Percentiles rank a stretch among this genome's conserved stretches.
These are phyloP conservation scores for Magnolia changhungtana DNA, from an alignment of 164 flowering plant genomes.

Conservation along the genomic window DNA sequence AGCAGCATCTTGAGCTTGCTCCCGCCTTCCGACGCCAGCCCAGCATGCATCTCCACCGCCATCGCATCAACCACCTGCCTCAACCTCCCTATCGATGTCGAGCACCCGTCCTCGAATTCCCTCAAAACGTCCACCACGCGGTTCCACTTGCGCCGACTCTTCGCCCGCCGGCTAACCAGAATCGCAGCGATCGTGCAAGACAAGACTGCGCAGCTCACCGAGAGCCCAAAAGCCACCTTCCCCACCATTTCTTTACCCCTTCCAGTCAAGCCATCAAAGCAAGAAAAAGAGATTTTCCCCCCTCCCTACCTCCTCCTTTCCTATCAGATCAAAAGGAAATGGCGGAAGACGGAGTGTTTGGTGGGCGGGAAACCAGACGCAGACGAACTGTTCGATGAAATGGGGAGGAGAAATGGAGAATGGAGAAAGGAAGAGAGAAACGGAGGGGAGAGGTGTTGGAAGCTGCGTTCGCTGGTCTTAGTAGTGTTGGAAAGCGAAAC, in stretches of 20 bases:
- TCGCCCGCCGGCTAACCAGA: slow-evolving; percentile 57
- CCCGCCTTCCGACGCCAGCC: slow-evolving; percentile 95
- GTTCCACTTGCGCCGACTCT: slow-evolving; percentile 67
- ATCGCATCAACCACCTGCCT: slow-evolving; percentile 81
- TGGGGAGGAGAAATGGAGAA: slow-evolving; percentile 12
- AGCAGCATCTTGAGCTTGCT: slow-evolving; percentile 87
- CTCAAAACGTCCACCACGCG: slow-evolving; percentile 58
- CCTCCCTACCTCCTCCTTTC: neutral
- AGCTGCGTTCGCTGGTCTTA: slow-evolving; percentile 2
- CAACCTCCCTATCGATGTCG: slow-evolving; percentile 54
- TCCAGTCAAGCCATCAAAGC: slow-evolving; percentile 18
- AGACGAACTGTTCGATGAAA: slow-evolving; percentile 24
- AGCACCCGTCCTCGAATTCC: slow-evolving; percentile 68
- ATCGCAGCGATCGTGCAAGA: slow-evolving; percentile 68
- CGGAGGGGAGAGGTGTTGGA: neutral
- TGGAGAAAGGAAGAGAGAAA: slow-evolving; percentile 11
- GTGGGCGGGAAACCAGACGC: slow-evolving; percentile 2
- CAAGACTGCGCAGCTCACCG: slow-evolving; percentile 64
- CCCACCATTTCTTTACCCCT: slow-evolving; percentile 61
- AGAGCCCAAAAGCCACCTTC: slow-evolving; percentile 54
- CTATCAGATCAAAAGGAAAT: neutral
- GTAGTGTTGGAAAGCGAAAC: slow-evolving; percentile 41
- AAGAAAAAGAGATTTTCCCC: neutral
- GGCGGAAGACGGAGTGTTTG: neutral
- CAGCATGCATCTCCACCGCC: slow-evolving; percentile 99